Percentiles rank a stretch among this genome's conserved stretches.
These are phyloP conservation scores for Picea glauca DNA, from an alignment of 75 land plant genomes.

Conservation along the genomic window DNA sequence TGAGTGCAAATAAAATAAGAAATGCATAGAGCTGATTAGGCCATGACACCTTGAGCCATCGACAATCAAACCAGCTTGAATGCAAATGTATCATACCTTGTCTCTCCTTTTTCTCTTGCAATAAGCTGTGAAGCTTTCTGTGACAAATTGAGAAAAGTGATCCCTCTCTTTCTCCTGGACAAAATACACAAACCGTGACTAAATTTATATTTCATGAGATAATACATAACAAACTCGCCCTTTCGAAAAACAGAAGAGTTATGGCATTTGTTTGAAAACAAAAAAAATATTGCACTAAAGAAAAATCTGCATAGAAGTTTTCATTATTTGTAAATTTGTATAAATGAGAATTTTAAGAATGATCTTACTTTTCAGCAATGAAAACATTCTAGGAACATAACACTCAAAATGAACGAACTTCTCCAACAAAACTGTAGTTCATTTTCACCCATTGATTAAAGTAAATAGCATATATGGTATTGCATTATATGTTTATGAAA, in stretches of 20 bases:
- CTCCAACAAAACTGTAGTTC: too few relatives aligned
- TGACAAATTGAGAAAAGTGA: conserved; percentile 94
- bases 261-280: too few relatives aligned
- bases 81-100: conserved; percentile 54
- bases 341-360: too few relatives aligned
- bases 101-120: conserved; percentile 98
- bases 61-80: neutral
- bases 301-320: too few relatives aligned
- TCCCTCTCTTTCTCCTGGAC: conserved; percentile 94
- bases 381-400: too few relatives aligned
- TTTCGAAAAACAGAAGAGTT: neutral
- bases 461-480: too few relatives aligned
- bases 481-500: too few relatives aligned
- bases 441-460: too few relatives aligned
- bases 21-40: neutral
- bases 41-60: neutral
- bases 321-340: too few relatives aligned
- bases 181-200: conserved; percentile 4
- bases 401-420: too few relatives aligned
- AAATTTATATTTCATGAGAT: neutral
- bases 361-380: too few relatives aligned
- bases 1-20: neutral
- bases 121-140: conserved; percentile 96
- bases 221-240: neutral
- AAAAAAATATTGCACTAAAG: too few relatives aligned